Evolutionary conservation across 2,329 filamentous ascomycete species (phyloP).

Genomic region (Graphilbum sp.): DNA sequence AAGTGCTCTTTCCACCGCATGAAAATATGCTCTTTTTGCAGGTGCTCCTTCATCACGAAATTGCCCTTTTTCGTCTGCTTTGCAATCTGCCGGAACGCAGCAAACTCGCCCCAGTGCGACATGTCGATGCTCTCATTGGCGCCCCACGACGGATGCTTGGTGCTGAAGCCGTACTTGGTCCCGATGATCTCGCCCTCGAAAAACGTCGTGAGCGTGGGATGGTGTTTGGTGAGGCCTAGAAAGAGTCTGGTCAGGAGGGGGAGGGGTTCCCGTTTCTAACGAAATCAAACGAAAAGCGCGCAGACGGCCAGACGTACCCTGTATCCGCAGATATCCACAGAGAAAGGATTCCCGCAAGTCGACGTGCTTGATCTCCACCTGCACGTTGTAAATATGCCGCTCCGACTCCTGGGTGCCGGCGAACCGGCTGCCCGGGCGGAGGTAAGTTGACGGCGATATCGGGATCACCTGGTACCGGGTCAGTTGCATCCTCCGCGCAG

Average conservation of each 20-base stretch:
- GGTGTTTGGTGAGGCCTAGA: constrained; percentile 82
- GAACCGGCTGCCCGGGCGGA: constrained; percentile 79
- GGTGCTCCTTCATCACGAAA: constrained; percentile 47
- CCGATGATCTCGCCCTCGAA: constrained; percentile 98
- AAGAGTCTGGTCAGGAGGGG: too few relatives aligned
- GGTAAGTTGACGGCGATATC: constrained; percentile 67
- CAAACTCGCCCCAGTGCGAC: constrained; percentile 84
- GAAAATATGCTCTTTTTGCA: constrained; percentile 76
- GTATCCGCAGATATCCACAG: constrained; percentile 87
- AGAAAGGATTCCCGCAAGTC: constrained; percentile 88
- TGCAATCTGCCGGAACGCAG: constrained; percentile 62
- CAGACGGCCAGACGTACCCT: constrained; percentile 40
- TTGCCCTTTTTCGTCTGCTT: constrained; percentile 43
- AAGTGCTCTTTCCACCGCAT: constrained; percentile 99
- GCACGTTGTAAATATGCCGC: constrained; percentile 81
- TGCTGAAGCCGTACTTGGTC: constrained; percentile 84
- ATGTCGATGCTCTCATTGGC: constrained; percentile 83
- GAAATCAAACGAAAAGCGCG: neutral
- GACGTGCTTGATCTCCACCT: constrained; percentile 93
- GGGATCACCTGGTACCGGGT: constrained; percentile 43
- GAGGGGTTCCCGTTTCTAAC: too few relatives aligned
- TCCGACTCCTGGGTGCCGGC: constrained; percentile 86
- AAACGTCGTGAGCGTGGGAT: constrained; percentile 93
- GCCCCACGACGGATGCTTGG: constrained; percentile 78
- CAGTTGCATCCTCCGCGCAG: neutral